Base-by-base conservation (phyloP, 2,329 filamentous ascomycete genomes). In the Ascomycota sp. region DNA sequence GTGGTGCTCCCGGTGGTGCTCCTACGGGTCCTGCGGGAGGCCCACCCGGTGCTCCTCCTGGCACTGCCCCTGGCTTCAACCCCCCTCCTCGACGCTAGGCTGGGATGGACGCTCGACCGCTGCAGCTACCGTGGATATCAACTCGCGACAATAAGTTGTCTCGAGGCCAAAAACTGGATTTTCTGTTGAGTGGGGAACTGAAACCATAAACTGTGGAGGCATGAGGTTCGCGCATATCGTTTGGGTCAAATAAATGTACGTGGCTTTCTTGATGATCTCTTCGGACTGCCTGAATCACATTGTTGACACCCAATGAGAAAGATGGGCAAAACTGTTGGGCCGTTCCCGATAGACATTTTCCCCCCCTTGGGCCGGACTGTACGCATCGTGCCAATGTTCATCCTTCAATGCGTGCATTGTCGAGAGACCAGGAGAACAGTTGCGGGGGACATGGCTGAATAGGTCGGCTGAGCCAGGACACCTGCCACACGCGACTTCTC, bases 1-100 rank as follows among this genome's bases (percentile, higher is more conserved):
- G 63, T 23, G 33, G 27, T 31, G 19, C 37, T 30, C 19, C 36
- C 25, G 22, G 36, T 20, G 37, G 33, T 26, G 36, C 36, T 7
- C 39, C 40, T 11, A n/a, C n/a, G n/a, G n/a, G n/a, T n/a, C n/a
- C n/a, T n/a, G n/a, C n/a, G n/a, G n/a, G n/a, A n/a, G n/a, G n/a
- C n/a, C n/a, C n/a, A n/a, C n/a, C n/a, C n/a, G 38, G 36, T 8
- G 37, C 36, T 27, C 59, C 63, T 23, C 59, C 61, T 22, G 63
- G 63, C 35, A 55, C 57, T 40, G 68, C 73, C 29, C 75, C 76
- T 35, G 78, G 79, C 37, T 86, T 86, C 57, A 76, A 82, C 55
- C 73, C 71, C 36, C 73, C 77, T 34, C 71, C 73, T 31, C 62
- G 68, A 52, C 57, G 65, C 59, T 71, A 59, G 40, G 35, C 39